Base-by-base conservation (phyloP, 306 rosid species). In the Rosa lucieae region DNA sequence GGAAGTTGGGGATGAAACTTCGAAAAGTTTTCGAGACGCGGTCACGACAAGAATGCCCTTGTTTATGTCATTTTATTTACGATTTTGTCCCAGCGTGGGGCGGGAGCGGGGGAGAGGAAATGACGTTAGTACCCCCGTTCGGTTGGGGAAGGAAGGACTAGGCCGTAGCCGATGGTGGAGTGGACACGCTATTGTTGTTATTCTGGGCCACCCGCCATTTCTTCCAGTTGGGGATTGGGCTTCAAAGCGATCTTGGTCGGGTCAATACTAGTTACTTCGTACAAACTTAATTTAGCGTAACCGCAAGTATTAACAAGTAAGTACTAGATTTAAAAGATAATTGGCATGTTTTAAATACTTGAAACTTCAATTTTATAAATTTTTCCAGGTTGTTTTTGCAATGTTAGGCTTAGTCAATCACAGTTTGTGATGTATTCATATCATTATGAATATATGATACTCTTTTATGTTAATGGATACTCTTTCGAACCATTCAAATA, bases 1-100 rank as follows among this genome's bases (percentile, higher is more conserved):
- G 23, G 53, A 58, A 56, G 68, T 56, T 58, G 10, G 78, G 40
- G 68, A 40, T 55, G 56, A 12, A 23, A 43, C 61, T 75, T 44
- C 56, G 2, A 14, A 29, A 21, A 15, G 53, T 1, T 0, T 17
- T 12, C 2, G n/a, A 23, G 69, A 74, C 10, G 78, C 56, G 1
- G 70, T 58, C 23, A 63, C 69, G 26, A 13, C 42, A 58, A 58
- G 68, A 40, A 74, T 42, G 32, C 68, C 49, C 26, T n/a, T 39
- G 1, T 3, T 12, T 20, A 6, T 2, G 1, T 35, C 1, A 3
- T 0, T 21, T 59, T 59, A 59, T 59, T 59, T 56, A 56, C 63
- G 32, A 7, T n/a, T n/a, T 20, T 56, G 62, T 3, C 62, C 62
- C 4, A 0, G 2, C 62, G 11, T 43, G 47, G 47, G 3, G 11